Conservation (phyloP, 1,284 basidiomycete genomes). For the Heliocybe sulcata region DNA sequence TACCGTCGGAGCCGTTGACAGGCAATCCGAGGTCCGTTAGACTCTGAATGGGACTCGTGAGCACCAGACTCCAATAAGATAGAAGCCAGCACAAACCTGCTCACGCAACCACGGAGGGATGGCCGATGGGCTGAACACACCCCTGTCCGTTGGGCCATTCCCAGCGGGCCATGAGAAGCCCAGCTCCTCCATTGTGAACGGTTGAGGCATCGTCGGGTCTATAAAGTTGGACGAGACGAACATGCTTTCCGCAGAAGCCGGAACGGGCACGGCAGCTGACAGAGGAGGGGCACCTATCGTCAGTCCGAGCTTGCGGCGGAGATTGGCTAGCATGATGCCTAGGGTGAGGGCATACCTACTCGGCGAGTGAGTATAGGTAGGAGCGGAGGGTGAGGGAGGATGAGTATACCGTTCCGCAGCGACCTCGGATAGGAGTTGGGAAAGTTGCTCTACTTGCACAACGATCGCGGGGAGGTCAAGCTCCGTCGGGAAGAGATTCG, state of each 20-base stretch:
- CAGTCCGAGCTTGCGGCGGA: constrained; percentile 79
- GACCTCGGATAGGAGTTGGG: constrained; percentile 76
- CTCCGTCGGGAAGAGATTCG: constrained; percentile 77
- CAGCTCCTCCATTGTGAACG: constrained; percentile 77
- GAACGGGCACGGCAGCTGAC: constrained; percentile 40
- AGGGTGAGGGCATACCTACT: constrained; percentile 79
- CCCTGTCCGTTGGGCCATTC: constrained; percentile 39
- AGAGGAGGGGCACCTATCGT: constrained; percentile 37
- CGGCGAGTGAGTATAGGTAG: constrained; percentile 9
- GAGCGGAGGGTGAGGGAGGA: constrained; percentile 1
- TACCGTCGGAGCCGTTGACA: constrained; percentile 83
- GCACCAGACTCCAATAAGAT: neutral
- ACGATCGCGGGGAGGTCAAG: constrained; percentile 71
- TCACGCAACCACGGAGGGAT: constrained; percentile 81
- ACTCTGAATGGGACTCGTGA: constrained; percentile 41
- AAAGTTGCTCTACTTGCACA: constrained; percentile 77
- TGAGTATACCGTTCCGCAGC: constrained; percentile 71
- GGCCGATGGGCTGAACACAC: constrained; percentile 69
- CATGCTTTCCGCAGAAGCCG: constrained; percentile 46
- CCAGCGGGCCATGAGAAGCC: constrained; percentile 63
- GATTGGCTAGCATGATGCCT: constrained; percentile 85
- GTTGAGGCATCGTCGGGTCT: constrained; percentile 49
- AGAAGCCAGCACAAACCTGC: constrained; percentile 38
- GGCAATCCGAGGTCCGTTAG: constrained; percentile 83
- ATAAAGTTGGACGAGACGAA: constrained; percentile 46